These are phyloP conservation scores for Colletotrichum filicis DNA, from an alignment of 2,329 filamentous ascomycete genomes.

Conservation along the genomic window DNA sequence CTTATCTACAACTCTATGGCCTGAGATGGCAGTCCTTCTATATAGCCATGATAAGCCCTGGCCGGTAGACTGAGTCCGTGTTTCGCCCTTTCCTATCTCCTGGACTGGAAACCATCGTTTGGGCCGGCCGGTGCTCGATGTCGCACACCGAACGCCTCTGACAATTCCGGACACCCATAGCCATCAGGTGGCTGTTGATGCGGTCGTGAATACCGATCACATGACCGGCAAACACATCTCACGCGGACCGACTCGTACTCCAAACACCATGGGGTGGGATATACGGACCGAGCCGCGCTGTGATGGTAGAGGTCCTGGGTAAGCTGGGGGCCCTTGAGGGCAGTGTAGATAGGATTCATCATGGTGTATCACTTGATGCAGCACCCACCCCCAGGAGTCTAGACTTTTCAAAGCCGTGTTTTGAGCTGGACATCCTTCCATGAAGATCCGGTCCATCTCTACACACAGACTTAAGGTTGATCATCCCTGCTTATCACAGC, in stretches of 20 bases:
- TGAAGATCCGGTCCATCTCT: neutral
- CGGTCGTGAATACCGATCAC: conserved; percentile 30
- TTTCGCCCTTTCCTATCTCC: conserved; percentile 10
- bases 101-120: conserved; percentile 9
- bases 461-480: neutral
- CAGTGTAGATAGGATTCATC: neutral
- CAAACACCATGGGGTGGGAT: conserved; percentile 12
- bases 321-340: neutral
- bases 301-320: neutral
- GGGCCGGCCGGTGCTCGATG: conserved; percentile 2
- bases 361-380: conserved; percentile 1
- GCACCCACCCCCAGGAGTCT: neutral
- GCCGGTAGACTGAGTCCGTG: conserved; percentile 8
- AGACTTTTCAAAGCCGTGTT: neutral
- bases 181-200: conserved; percentile 20
- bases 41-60: conserved; percentile 29
- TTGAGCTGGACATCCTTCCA: neutral
- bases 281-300: conserved; percentile 17
- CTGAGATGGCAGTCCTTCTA: conserved; percentile 32
- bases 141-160: conserved; percentile 16
- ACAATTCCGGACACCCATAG: neutral
- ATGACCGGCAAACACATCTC: conserved; percentile 15
- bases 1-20: neutral
- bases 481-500: conserved; percentile 6
- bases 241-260: neutral